Conservation (phyloP, 352 stramenopile species). For the Globisporangium nunn region DNA sequence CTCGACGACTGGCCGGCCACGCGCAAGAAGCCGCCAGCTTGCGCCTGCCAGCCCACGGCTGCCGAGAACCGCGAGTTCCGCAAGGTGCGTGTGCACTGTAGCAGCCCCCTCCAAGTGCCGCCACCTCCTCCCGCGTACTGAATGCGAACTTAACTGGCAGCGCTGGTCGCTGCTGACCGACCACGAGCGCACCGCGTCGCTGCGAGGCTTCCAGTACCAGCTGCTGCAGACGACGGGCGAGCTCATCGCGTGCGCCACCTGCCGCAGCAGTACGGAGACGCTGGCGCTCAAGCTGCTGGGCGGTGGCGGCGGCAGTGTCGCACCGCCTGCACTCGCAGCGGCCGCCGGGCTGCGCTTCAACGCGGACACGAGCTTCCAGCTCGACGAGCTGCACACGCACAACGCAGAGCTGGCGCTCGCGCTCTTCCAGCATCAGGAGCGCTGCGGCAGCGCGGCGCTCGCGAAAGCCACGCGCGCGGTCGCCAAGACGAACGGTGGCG, state of each 20-base stretch:
- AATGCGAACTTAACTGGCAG: slow-evolving; percentile 15
- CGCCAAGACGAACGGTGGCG: slow-evolving; percentile 22
- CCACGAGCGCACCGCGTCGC: slow-evolving; percentile 53
- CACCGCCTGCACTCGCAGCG: slow-evolving; percentile 36
- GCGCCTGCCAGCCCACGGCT: slow-evolving; percentile 57
- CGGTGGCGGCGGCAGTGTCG: slow-evolving; percentile 28
- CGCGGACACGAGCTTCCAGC: slow-evolving; percentile 50
- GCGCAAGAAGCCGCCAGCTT: slow-evolving; percentile 12
- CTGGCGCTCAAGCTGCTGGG: slow-evolving; percentile 68
- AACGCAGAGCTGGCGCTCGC: slow-evolving; percentile 59
- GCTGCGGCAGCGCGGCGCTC: slow-evolving; percentile 46
- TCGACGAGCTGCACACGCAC: slow-evolving; percentile 60
- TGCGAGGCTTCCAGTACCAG: slow-evolving; percentile 55
- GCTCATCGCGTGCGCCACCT: slow-evolving; percentile 67
- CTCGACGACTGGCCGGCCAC: slow-evolving; percentile 4
- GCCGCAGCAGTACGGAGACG: slow-evolving; percentile 67
- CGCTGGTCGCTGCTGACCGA: slow-evolving; percentile 78
- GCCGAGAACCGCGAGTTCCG: slow-evolving; percentile 76
- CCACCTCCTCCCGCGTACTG: no score
- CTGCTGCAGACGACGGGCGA: slow-evolving; percentile 70
- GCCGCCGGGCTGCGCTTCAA: slow-evolving; percentile 49
- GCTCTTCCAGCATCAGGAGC: slow-evolving; percentile 78
- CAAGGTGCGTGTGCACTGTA: slow-evolving; percentile 34
- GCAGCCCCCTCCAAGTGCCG: no score
- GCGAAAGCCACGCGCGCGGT: slow-evolving; percentile 19